Percentiles rank a stretch among this genome's conserved stretches.
These are phyloP conservation scores for Pyrus communis DNA, from an alignment of 306 rosid species.

Conservation along the genomic window DNA sequence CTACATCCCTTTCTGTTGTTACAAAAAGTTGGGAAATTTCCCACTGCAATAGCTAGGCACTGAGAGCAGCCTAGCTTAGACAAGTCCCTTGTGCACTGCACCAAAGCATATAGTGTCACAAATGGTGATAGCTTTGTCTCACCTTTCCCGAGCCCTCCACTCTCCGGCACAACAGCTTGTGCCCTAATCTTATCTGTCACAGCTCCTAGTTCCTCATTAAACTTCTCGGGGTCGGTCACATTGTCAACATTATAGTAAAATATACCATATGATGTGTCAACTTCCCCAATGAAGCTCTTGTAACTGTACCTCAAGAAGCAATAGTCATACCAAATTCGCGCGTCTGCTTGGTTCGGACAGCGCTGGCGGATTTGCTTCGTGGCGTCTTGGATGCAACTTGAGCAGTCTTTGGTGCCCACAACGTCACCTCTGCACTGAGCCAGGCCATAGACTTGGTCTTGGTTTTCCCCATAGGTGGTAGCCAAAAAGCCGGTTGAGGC, in stretches of 20 bases:
- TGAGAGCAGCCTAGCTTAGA: slow-evolving; percentile 40
- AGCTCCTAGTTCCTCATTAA: slow-evolving; percentile 35
- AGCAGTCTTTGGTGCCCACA: slow-evolving; percentile 44
- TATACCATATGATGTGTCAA: slow-evolving; percentile 51
- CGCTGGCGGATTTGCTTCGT: slow-evolving; percentile 37
- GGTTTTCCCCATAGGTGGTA: slow-evolving; percentile 24
- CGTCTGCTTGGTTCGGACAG: slow-evolving; percentile 46
- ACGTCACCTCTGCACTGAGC: slow-evolving; percentile 68
- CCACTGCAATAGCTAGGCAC: slow-evolving; percentile 60
- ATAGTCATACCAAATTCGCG: slow-evolving; percentile 60
- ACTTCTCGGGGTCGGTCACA: slow-evolving; percentile 48
- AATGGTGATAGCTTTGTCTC: slow-evolving; percentile 31
- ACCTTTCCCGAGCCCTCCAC: slow-evolving; percentile 57
- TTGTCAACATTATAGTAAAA: slow-evolving; percentile 35
- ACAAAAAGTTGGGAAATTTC: slow-evolving; percentile 32
- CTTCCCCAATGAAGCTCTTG: slow-evolving; percentile 38
- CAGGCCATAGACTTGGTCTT: slow-evolving; percentile 47
- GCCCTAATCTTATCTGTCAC: slow-evolving; percentile 28
- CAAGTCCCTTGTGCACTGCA: slow-evolving; percentile 67
- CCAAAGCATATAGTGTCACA: slow-evolving; percentile 54
- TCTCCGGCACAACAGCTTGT: slow-evolving; percentile 30
- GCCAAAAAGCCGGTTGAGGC: slow-evolving; percentile 36
- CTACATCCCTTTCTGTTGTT: slow-evolving; percentile 43
- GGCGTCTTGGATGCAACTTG: slow-evolving; percentile 46
- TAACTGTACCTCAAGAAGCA: slow-evolving; percentile 45